Evolutionary conservation across 2,329 filamentous ascomycete genomes (phyloP), one percentile per base, ranked within the genome.

Genomic region (Lecanicillium sp.): DNA sequence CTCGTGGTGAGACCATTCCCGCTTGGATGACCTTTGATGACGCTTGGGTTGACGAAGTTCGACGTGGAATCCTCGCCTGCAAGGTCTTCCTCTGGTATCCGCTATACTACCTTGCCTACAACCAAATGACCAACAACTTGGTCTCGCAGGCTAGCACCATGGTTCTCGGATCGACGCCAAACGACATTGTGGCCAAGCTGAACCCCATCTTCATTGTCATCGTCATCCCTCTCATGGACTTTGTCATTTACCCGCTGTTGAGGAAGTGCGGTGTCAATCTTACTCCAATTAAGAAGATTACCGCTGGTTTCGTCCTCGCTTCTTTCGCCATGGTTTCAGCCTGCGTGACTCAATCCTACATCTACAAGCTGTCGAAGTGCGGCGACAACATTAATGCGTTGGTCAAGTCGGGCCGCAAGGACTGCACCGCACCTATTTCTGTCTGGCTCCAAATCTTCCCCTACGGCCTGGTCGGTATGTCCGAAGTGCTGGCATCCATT

Each of bases 1-100:
- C 84, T 29, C 65, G 66, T 17, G 63, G 70, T 32, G 61, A 60
- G n/a, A 59, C 62, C 35, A 75, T 74, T 27, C 83, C 78, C 0
- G 46, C 49, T 1, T 87, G 81, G 80, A 88, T 88, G 80, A 81
- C 74, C 3, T 87, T 87, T 49, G 82, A 88, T 45, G 84, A 89
- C 47, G 74, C 74, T 17, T 89, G 82, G 82, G 83, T 88, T 30
- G 83, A 86, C 52, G 81, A 87, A 54, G 71, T 87, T 18, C 68
- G 68, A 30, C 78, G 84, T 60, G 83, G 82, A 10, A 69, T 84
- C 45, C 66, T 70, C 40, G 81, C 81, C n/a, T 84, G 81, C 56
- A 67, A 74, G 29, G 82, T 87, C 5, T 89, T 84, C 57, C 54
- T 73, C 46, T 86, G 79, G 68, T 79, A 77, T 41, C 81, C 82